phyloP scores from a whole-genome alignment of 2,329 filamentous ascomycete species.

The Zelopaecilomyces penicillatus region DNA sequence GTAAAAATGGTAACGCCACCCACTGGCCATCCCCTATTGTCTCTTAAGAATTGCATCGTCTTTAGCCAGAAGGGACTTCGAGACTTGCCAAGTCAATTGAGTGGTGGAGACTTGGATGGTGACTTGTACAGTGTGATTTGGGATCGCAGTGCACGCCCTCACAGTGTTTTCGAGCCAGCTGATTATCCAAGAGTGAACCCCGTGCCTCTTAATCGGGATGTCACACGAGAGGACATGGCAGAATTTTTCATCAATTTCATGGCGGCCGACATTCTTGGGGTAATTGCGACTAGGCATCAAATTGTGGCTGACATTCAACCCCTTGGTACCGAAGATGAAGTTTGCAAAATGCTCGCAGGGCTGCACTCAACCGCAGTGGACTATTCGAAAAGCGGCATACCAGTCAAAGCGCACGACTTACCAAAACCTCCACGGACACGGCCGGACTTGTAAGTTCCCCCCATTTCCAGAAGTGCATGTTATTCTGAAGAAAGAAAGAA shows the following conservation, averaged over 20 bases:
- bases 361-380: constrained; percentile 66
- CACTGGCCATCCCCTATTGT: constrained; percentile 47
- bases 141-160: constrained; percentile 45
- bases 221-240: constrained; percentile 59
- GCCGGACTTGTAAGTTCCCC: constrained; percentile 45
- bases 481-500: background rate
- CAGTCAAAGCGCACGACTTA: constrained; percentile 39
- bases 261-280: constrained; percentile 55
- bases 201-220: constrained; percentile 49
- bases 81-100: constrained; percentile 70
- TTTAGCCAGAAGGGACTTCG: constrained; percentile 65
- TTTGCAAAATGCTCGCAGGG: constrained; percentile 49
- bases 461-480: background rate
- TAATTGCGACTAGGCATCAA: constrained; percentile 57
- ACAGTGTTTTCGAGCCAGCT: constrained; percentile 45
- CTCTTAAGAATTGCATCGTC: constrained; percentile 64
- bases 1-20: constrained; percentile 56
- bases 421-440: constrained; percentile 31
- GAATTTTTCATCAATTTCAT: constrained; percentile 77
- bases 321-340: constrained; percentile 40
- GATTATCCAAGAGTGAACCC: constrained; percentile 58
- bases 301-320: constrained; percentile 51
- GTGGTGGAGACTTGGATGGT: constrained; percentile 76
- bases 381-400: constrained; percentile 66
- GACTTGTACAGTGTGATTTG: constrained; percentile 77